These are phyloP conservation scores for Claviceps spartinae DNA, from an alignment of 2,329 filamentous ascomycete species.

Conservation along the genomic window DNA sequence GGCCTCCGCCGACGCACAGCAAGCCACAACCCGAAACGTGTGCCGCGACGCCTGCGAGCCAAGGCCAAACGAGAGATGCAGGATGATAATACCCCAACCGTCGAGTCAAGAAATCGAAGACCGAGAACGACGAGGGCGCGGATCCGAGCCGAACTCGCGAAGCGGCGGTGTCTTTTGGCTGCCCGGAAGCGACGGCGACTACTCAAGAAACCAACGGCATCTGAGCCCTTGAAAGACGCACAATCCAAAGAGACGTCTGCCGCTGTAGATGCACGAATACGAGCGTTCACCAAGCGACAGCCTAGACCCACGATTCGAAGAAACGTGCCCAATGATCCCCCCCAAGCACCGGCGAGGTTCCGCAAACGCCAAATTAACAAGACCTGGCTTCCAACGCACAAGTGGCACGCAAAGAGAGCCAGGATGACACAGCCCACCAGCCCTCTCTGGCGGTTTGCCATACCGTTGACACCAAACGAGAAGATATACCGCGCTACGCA, in stretches of 20 bases:
- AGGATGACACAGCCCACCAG: slow-evolving; percentile 69
- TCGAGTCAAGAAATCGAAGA: slow-evolving; percentile 50
- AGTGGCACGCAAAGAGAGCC: slow-evolving; percentile 87
- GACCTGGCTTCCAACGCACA: slow-evolving; percentile 87
- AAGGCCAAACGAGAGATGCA: slow-evolving; percentile 63
- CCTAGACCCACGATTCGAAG: slow-evolving; percentile 55
- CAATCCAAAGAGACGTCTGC: background rate
- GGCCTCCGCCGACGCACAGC: slow-evolving; percentile 76
- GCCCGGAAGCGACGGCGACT: slow-evolving; percentile 37
- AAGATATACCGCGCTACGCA: slow-evolving; percentile 86
- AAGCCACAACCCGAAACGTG: slow-evolving; percentile 85
- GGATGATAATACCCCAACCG: slow-evolving; percentile 81
- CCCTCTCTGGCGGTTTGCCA: slow-evolving; percentile 79
- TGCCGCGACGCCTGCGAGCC: slow-evolving; percentile 62
- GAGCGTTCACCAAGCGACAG: slow-evolving; percentile 11
- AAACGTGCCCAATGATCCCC: slow-evolving; percentile 50
- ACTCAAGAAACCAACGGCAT: slow-evolving; percentile 15
- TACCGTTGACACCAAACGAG: slow-evolving; percentile 73
- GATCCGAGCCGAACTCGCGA: slow-evolving; percentile 63
- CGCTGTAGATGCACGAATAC: slow-evolving; percentile 7
- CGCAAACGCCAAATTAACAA: slow-evolving; percentile 77
- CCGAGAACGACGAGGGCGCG: slow-evolving; percentile 43
- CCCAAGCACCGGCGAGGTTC: slow-evolving; percentile 49
- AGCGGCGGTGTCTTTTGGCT: slow-evolving; percentile 51
- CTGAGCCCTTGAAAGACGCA: slow-evolving; percentile 6